Percentiles rank a stretch among this genome's conserved stretches.
phyloP scores from a whole-genome alignment of 176 grass and related monocot species.

The Lolium rigidum region DNA sequence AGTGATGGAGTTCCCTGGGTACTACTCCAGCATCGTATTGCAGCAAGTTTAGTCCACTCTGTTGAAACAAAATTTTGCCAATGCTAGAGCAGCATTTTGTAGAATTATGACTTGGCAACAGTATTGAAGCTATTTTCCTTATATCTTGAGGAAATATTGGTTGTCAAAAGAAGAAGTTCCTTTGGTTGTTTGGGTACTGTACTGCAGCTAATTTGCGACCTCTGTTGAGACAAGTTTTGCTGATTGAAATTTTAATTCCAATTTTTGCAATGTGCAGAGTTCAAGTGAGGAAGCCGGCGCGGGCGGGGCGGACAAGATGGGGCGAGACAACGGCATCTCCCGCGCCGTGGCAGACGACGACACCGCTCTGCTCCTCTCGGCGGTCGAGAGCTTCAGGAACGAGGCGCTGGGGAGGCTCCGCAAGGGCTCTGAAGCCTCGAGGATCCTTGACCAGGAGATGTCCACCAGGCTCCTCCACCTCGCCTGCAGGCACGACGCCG shows the following conservation, averaged over 20 bases:
- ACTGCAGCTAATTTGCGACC: neutral
- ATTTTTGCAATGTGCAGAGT: constrained; percentile 35
- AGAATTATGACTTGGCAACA: neutral
- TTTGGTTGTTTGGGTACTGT: neutral
- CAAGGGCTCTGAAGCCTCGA: constrained; percentile 49
- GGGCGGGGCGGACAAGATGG: constrained; percentile 10
- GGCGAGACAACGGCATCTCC: constrained; percentile 28
- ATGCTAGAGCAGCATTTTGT: neutral
- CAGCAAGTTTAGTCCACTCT: neutral
- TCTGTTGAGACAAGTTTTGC: neutral
- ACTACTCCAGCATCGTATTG: neutral
- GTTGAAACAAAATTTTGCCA: neutral
- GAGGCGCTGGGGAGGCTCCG: constrained; percentile 45
- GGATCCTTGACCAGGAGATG: constrained; percentile 53
- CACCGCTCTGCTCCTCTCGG: constrained; percentile 42
- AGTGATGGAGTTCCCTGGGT: neutral
- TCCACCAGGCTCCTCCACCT: constrained; percentile 62
- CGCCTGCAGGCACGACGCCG: constrained; percentile 64
- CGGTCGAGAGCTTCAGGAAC: constrained; percentile 44
- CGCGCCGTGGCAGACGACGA: constrained; percentile 48
- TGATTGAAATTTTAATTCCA: too few relatives aligned
- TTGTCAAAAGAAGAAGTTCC: neutral
- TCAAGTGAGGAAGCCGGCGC: constrained; percentile 26
- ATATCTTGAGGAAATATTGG: too few relatives aligned
- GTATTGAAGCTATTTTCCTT: neutral